These are phyloP conservation scores for Tylopilus sp. DNA, from an alignment of 768 basidiomycete genomes.

Conservation along the genomic window DNA sequence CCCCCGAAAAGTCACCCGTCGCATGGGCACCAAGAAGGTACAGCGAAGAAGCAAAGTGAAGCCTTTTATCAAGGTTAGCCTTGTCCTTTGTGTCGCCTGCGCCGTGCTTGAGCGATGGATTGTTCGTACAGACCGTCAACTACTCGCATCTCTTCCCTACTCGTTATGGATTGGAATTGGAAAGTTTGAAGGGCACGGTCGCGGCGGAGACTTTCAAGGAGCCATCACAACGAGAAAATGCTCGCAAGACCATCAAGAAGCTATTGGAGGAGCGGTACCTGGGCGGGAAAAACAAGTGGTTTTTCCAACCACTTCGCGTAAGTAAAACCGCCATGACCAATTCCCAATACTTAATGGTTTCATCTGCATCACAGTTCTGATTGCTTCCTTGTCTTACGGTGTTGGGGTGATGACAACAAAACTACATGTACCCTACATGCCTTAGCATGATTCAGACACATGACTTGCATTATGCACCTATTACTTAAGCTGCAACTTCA, in stretches of 20 bases:
- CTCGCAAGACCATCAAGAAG: constrained; percentile 97
- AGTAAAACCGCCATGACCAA: constrained; percentile 15
- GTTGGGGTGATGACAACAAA: constrained; percentile 27
- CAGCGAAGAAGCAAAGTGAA: constrained; percentile 94
- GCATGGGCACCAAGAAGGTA: constrained; percentile 96
- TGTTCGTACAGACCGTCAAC: constrained; percentile 69
- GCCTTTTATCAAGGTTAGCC: constrained; percentile 96
- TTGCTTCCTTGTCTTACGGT: constrained; percentile 10
- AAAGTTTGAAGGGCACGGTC: constrained; percentile 86
- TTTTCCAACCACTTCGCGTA: constrained; percentile 86
- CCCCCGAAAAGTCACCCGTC: constrained; percentile 95
- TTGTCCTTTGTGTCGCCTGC: neutral
- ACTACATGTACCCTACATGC: constrained; percentile 39
- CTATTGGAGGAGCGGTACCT: constrained; percentile 93
- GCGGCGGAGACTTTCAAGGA: constrained; percentile 94
- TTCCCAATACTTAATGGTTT: constrained; percentile 3
- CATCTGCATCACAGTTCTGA: constrained; percentile 33
- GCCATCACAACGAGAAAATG: constrained; percentile 88
- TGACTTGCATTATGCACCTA: constrained; percentile 20
- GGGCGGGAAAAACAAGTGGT: constrained; percentile 96
- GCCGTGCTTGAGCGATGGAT: neutral
- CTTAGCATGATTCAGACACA: constrained; percentile 26
- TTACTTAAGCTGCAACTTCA: neutral
- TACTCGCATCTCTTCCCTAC: constrained; percentile 99
- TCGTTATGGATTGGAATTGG: constrained; percentile 96